Percentiles rank a stretch among this genome's conserved stretches.
These are phyloP conservation scores for Thymus mandschuricus DNA, from an alignment of 257 asterid genomes.

Conservation along the genomic window DNA sequence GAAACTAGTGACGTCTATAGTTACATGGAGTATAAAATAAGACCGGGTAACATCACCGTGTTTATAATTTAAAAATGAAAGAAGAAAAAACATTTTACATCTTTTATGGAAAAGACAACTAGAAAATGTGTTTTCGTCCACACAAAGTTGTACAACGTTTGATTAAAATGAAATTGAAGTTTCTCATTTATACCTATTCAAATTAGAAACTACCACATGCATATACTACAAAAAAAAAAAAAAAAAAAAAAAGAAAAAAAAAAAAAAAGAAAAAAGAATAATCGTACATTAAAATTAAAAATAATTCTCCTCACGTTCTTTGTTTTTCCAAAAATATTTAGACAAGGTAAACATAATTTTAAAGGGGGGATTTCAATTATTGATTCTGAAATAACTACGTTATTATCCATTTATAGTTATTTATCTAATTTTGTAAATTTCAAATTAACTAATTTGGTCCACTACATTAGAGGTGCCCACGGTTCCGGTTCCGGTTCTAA, in stretches of 20 bases:
- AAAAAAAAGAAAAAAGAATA: neutral
- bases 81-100: neutral
- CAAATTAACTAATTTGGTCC: neutral
- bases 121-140: neutral
- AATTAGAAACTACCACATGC: too few species aligned
- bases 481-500: too few species aligned
- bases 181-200: neutral
- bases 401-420: neutral
- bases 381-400: neutral
- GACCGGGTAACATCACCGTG: neutral
- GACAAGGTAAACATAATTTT: neutral
- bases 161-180: neutral
- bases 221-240: too few species aligned
- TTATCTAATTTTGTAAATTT: neutral
- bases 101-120: neutral
- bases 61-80: neutral
- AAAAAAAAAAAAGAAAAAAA: too few species aligned
- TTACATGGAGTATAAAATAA: too few species aligned
- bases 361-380: neutral
- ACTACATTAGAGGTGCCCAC: too few species aligned
- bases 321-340: neutral
- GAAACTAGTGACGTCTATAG: too few species aligned
- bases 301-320: neutral
- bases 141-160: neutral
- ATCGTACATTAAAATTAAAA: neutral